Percentiles rank a stretch among this genome's conserved stretches.
These are phyloP conservation scores for Talaromyces marneffei DNA, from an alignment of 2,329 filamentous ascomycete genomes.

Conservation along the genomic window DNA sequence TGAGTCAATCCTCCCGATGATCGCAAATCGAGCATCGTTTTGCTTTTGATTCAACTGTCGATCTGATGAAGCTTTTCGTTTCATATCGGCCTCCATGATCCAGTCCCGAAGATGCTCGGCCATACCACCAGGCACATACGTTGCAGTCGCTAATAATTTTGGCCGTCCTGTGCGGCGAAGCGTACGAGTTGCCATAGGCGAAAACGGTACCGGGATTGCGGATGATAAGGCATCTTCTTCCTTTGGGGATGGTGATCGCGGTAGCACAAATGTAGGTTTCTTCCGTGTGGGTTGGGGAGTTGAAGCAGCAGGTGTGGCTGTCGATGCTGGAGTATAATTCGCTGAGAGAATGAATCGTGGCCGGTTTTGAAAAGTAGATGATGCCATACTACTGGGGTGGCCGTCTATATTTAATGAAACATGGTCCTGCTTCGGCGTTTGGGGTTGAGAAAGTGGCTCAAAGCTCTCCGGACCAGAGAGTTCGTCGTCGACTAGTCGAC, in stretches of 20 bases:
- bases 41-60: neutral
- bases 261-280: conserved; percentile 35
- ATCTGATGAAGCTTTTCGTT: conserved; percentile 19
- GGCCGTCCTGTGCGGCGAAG: conserved; percentile 27
- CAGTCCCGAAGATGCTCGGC: conserved; percentile 38
- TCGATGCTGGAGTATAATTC: conserved; percentile 16
- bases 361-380: conserved; percentile 23
- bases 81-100: conserved; percentile 35
- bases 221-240: conserved; percentile 15
- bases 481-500: conserved; percentile 3
- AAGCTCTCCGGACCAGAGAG: conserved; percentile 14
- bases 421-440: conserved; percentile 17
- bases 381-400: neutral
- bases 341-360: conserved; percentile 28
- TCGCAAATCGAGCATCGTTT: neutral
- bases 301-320: conserved; percentile 14
- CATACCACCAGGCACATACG: conserved; percentile 35
- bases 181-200: conserved; percentile 27
- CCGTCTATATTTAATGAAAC: conserved; percentile 1
- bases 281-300: conserved; percentile 20
- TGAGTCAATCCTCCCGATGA: conserved; percentile 2
- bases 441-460: conserved; percentile 10
- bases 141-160: conserved; percentile 16
- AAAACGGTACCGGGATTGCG: conserved; percentile 29
- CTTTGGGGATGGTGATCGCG: conserved; percentile 30